These are phyloP conservation scores for Lasiodiplodia gonubiensis DNA, from an alignment of 2,329 filamentous ascomycete genomes.

Conservation along the genomic window DNA sequence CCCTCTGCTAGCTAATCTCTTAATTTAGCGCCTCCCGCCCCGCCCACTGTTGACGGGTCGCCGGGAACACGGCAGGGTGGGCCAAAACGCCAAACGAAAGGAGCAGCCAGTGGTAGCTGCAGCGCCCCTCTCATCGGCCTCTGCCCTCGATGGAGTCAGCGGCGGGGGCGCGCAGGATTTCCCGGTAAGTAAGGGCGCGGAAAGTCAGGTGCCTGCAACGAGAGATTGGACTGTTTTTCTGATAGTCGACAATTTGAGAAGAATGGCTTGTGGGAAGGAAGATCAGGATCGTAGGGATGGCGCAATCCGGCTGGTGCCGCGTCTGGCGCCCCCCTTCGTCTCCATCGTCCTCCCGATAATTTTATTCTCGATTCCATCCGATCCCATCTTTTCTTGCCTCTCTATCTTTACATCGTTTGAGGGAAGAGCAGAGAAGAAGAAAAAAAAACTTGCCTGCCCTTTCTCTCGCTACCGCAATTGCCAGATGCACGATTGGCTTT, in stretches of 20 bases:
- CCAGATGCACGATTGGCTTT: slow-evolving; percentile 1
- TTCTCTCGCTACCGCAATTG: not conserved
- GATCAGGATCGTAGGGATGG: slow-evolving; percentile 9
- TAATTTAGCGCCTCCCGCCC: not conserved
- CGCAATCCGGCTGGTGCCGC: slow-evolving; percentile 21
- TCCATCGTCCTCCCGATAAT: too few species aligned
- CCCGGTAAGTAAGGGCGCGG: not conserved
- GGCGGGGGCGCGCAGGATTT: slow-evolving; percentile 1
- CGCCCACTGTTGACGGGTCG: not conserved
- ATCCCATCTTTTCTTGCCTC: not conserved
- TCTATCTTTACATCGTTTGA: not conserved
- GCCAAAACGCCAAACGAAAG: not conserved
- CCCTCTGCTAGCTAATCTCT: not conserved
- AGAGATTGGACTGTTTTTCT: not conserved
- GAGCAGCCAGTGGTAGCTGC: slow-evolving; percentile 8
- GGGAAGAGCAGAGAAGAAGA: too few species aligned
- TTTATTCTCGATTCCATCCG: too few species aligned
- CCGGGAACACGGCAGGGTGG: slow-evolving; percentile 11
- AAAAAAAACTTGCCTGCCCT: not conserved
- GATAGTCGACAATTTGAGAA: not conserved
- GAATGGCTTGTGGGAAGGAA: not conserved
- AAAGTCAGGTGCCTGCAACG: not conserved
- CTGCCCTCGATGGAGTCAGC: slow-evolving; percentile 12
- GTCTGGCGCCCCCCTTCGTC: not conserved
- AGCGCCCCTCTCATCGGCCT: slow-evolving; percentile 14